Conservation (phyloP, 2,329 filamentous ascomycete genomes). For the Epichloe gansuensis region DNA sequence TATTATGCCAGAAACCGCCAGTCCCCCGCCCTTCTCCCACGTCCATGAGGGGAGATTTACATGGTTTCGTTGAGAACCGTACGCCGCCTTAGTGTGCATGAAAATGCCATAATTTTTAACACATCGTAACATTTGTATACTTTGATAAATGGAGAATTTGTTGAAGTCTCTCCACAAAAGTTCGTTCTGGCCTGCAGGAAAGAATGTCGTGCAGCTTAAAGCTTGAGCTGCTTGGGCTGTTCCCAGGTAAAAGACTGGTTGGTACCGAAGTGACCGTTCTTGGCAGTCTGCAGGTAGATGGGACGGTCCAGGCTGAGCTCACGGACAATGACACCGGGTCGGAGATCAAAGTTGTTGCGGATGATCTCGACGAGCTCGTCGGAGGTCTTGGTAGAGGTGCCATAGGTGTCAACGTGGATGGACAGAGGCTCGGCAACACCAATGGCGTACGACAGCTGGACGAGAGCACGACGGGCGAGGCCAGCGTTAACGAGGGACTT, state of each 20-base stretch:
- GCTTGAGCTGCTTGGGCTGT: conserved; percentile 89
- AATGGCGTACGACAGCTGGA: conserved; percentile 98
- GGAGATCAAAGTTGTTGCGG: conserved; percentile 90
- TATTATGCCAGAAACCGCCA: conserved; percentile 24
- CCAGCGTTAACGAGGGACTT: conserved; percentile 89
- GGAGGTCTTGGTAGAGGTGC: conserved; percentile 78
- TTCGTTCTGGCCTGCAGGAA: not conserved
- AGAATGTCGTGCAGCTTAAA: conserved; percentile 43
- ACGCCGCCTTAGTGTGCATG: conserved; percentile 27
- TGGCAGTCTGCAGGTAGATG: conserved; percentile 97
- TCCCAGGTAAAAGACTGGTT: conserved; percentile 98
- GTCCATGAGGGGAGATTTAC: conserved; percentile 18
- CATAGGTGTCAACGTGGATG: conserved; percentile 95
- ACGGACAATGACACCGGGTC: conserved; percentile 96
- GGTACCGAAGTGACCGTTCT: conserved; percentile 97
- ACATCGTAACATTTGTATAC: conserved; percentile 21
- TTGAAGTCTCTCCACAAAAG: conserved; percentile 27
- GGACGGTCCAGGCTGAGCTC: conserved; percentile 90
- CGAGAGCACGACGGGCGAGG: conserved; percentile 82
- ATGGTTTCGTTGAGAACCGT: conserved; percentile 36
- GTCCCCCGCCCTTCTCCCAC: conserved; percentile 16
- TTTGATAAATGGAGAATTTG: conserved; percentile 22
- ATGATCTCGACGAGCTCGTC: conserved; percentile 95
- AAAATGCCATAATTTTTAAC: conserved; percentile 26
- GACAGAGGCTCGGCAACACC: conserved; percentile 97